Conservation (phyloP, 345 rosid species). For the Euphorbia lathyris region DNA sequence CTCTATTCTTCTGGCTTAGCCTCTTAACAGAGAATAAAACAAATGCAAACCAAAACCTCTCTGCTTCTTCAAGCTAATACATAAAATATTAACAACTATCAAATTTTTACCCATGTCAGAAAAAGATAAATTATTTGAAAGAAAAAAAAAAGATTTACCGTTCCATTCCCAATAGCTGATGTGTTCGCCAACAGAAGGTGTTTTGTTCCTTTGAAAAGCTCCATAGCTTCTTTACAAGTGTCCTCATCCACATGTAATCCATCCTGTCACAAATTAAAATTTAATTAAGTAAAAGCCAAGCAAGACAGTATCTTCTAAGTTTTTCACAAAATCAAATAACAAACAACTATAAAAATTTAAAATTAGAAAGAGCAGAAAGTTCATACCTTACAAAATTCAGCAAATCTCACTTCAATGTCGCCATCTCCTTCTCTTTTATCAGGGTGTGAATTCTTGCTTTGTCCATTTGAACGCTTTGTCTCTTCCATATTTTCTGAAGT, state of each 20-base stretch:
- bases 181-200: slow-evolving; percentile 50
- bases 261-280: slow-evolving; percentile 42
- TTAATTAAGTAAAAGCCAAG: background rate
- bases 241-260: slow-evolving; percentile 54
- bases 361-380: background rate
- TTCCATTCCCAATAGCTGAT: slow-evolving; percentile 60
- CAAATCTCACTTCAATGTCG: slow-evolving; percentile 38
- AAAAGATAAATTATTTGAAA: background rate
- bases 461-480: slow-evolving; percentile 18
- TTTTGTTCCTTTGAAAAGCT: slow-evolving; percentile 69
- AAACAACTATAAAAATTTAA: background rate
- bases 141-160: slow-evolving; percentile 32
- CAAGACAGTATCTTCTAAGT: background rate
- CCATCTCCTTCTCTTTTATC: slow-evolving; percentile 27
- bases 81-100: slow-evolving; percentile 10
- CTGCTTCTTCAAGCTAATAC: slow-evolving; percentile 76
- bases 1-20: slow-evolving; percentile 48
- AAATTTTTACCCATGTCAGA: background rate
- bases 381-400: slow-evolving; percentile 48
- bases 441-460: slow-evolving; percentile 15
- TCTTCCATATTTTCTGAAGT: slow-evolving; percentile 27
- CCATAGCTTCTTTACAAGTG: slow-evolving; percentile 37
- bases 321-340: background rate
- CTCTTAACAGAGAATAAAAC: slow-evolving; percentile 60
- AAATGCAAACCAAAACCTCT: slow-evolving; percentile 82